These are phyloP conservation scores for Erythrophleum fordii DNA, from an alignment of 306 rosid genomes.

Conservation along the genomic window DNA sequence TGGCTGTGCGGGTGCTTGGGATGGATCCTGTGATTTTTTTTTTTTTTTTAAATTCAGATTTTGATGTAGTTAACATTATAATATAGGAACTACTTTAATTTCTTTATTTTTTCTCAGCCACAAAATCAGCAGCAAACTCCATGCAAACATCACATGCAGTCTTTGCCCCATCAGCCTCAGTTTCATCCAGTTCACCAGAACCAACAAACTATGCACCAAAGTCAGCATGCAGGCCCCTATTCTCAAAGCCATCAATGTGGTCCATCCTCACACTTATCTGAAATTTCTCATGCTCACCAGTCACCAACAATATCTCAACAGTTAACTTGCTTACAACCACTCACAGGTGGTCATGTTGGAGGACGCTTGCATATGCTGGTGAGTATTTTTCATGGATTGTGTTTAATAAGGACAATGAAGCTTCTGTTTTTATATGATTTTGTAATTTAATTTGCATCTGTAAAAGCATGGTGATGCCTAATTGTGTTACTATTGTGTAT, in stretches of 20 bases:
- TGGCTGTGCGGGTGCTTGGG: conserved; percentile 17
- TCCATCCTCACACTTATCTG: conserved; percentile 74
- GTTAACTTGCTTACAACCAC: conserved; percentile 77
- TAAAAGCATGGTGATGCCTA: conserved; percentile 7
- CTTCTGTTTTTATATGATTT: conserved; percentile 24
- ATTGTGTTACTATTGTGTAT: background rate
- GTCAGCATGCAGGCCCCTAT: conserved; percentile 71
- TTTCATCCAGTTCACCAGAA: conserved; percentile 81
- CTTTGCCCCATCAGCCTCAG: conserved; percentile 78
- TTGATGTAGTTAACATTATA: background rate
- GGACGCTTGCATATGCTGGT: conserved; percentile 92
- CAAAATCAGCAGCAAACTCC: conserved; percentile 76
- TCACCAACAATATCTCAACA: conserved; percentile 81
- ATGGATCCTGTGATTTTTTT: conserved; percentile 19
- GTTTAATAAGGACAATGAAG: conserved; percentile 10
- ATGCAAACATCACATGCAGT: conserved; percentile 74
- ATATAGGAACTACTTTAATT: background rate
- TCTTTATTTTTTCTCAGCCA: conserved; percentile 47
- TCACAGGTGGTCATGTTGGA: conserved; percentile 73
- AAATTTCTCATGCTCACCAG: conserved; percentile 83
- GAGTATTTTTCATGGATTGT: conserved; percentile 41
- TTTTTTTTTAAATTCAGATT: no score
- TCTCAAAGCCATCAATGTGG: conserved; percentile 80
- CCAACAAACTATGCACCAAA: conserved; percentile 78
- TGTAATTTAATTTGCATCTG: conserved; percentile 20